phyloP scores from a whole-genome alignment of 495 filamentous ascomycete species.

The Hypoxylon rickii region DNA sequence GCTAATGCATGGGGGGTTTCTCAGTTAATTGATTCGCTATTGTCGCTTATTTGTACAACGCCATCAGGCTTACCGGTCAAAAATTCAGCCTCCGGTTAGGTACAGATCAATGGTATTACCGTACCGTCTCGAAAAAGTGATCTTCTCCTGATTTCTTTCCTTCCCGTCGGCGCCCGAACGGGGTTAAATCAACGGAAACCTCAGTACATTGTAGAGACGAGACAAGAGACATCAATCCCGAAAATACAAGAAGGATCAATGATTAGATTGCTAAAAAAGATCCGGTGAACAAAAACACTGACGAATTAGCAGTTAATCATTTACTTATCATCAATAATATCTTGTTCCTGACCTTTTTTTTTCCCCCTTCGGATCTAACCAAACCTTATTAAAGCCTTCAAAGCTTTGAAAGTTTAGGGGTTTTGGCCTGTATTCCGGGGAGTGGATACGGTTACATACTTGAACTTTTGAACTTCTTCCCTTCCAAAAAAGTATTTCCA shows the following conservation, averaged over 20 bases:
- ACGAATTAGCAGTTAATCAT: too few relatives aligned
- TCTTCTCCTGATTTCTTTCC: constrained; percentile 8
- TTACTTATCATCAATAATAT: too few relatives aligned
- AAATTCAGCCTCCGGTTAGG: constrained; percentile 36
- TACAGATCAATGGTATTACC: constrained; percentile 17
- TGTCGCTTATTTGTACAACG: constrained; percentile 19
- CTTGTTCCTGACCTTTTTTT: too few relatives aligned
- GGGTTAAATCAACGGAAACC: not conserved
- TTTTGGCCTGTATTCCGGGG: constrained; percentile 7
- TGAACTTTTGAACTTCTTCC: constrained; percentile 12
- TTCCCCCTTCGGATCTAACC: too few relatives aligned
- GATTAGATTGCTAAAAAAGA: too few relatives aligned
- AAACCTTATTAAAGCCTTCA: too few relatives aligned
- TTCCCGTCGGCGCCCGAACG: constrained; percentile 12
- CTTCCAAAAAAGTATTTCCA: constrained; percentile 11
- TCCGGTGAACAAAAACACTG: too few relatives aligned
- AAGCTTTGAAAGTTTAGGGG: constrained; percentile 30
- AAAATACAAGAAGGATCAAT: too few relatives aligned
- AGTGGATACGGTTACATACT: constrained; percentile 17
- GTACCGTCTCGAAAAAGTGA: too few relatives aligned
- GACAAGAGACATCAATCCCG: too few relatives aligned
- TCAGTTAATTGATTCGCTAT: constrained; percentile 29
- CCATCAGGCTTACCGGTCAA: constrained; percentile 29
- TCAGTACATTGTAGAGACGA: too few relatives aligned
- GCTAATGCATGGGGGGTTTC: constrained; percentile 31